Evolutionary conservation across 2,329 filamentous ascomycete species (phyloP).

Genomic region (Botrytis paeoniae): DNA sequence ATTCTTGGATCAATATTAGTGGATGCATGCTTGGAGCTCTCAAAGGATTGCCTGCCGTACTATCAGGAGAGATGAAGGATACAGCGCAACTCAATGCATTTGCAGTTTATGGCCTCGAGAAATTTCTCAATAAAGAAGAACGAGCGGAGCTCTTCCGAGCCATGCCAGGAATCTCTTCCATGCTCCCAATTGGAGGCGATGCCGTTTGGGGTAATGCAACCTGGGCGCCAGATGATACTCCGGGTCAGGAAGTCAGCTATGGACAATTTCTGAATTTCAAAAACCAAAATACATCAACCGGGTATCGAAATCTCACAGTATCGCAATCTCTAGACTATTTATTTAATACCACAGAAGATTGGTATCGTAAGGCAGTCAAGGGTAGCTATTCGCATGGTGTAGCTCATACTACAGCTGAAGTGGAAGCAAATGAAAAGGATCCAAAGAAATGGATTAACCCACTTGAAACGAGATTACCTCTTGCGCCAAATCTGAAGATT

Average conservation of each 20-base stretch:
- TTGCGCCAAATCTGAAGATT: constrained; percentile 86
- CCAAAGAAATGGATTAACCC: constrained; percentile 91
- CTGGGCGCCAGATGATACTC: constrained; percentile 83
- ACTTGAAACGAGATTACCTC: constrained; percentile 79
- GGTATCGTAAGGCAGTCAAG: constrained; percentile 75
- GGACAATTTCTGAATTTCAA: constrained; percentile 86
- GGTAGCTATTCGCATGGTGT: constrained; percentile 84
- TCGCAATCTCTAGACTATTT: constrained; percentile 74
- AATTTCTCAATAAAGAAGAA: constrained; percentile 87
- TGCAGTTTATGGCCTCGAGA: constrained; percentile 94
- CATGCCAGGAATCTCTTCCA: constrained; percentile 95
- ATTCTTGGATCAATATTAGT: constrained; percentile 97
- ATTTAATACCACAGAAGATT: constrained; percentile 72
- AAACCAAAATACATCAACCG: constrained; percentile 60
- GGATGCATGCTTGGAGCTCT: constrained; percentile 95
- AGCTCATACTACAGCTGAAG: constrained; percentile 73
- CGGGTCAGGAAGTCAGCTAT: constrained; percentile 68
- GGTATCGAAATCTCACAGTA: constrained; percentile 76
- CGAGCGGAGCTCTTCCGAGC: constrained; percentile 90
- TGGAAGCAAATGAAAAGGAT: constrained; percentile 77
- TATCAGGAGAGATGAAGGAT: constrained; percentile 98
- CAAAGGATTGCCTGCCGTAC: constrained; percentile 84
- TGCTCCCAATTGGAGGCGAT: constrained; percentile 92
- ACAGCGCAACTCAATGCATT: constrained; percentile 95
- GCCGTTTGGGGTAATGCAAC: constrained; percentile 90